A percentile compares a stretch with the other conserved stretches of the same genome.
These are phyloP conservation scores for Leccinum cinnamomeum DNA, from an alignment of 1,284 basidiomycete species.

Conservation along the genomic window DNA sequence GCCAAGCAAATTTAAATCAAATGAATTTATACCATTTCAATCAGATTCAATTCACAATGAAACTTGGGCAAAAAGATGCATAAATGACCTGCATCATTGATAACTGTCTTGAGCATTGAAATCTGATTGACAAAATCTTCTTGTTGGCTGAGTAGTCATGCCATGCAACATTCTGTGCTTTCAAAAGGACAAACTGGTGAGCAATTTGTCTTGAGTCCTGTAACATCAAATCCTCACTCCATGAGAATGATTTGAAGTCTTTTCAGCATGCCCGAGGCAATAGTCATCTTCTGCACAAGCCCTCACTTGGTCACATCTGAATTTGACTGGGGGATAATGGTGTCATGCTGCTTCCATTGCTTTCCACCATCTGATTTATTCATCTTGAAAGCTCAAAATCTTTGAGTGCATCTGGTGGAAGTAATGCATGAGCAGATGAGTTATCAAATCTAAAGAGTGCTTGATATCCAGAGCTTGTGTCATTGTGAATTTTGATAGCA, in stretches of 20 bases:
- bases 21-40: too few relatives aligned
- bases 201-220: neutral
- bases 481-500: neutral
- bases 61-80: too few relatives aligned
- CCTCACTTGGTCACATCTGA: neutral
- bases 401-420: neutral
- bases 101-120: too few relatives aligned
- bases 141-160: neutral
- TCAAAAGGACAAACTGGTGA: neutral
- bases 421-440: neutral
- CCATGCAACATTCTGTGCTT: neutral
- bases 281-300: neutral
- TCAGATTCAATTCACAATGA: too few relatives aligned
- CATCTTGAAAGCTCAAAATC: neutral
- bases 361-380: neutral
- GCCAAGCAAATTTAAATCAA: too few relatives aligned
- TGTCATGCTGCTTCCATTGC: neutral
- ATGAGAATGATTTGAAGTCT: neutral
- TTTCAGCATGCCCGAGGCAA: neutral
- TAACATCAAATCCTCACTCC: neutral
- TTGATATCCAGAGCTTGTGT: neutral
- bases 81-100: too few relatives aligned
- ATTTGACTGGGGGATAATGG: neutral
- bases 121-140: neutral
- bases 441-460: neutral